Evolutionary conservation across 1,139 yeast genomes (phyloP).

Genomic region (Cylindricascospora bacillispora): DNA sequence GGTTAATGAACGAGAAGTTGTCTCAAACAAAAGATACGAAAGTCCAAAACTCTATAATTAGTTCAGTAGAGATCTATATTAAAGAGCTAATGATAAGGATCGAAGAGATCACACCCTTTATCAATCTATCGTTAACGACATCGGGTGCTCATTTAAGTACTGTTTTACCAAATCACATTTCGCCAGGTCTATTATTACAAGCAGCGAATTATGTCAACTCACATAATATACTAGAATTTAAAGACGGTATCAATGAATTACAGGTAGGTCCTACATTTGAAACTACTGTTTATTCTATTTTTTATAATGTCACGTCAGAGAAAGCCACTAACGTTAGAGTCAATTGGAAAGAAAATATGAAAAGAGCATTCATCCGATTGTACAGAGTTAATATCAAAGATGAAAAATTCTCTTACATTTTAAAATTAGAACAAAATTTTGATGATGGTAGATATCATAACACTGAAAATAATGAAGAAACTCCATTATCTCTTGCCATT

Average conservation of each 20-base stretch:
- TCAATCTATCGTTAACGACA: slow-evolving; percentile 55
- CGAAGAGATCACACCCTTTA: slow-evolving; percentile 58
- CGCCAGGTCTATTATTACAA: slow-evolving; percentile 55
- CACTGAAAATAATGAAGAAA: slow-evolving; percentile 27
- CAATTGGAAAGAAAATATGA: slow-evolving; percentile 66
- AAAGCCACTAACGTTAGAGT: slow-evolving; percentile 29
- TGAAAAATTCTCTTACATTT: slow-evolving; percentile 31
- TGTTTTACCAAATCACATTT: slow-evolving; percentile 39
- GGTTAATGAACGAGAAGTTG: slow-evolving; percentile 20
- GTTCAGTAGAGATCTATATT: slow-evolving; percentile 39
- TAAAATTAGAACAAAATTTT: slow-evolving; percentile 45
- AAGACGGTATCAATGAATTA: slow-evolving; percentile 3
- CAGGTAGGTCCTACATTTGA: slow-evolving; percentile 54
- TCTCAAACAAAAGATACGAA: slow-evolving; percentile 16
- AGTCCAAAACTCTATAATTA: slow-evolving; percentile 33
- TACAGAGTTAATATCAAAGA: slow-evolving; percentile 18
- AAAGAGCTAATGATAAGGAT: slow-evolving; percentile 37
- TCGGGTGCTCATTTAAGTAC: slow-evolving; percentile 55
- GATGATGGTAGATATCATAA: slow-evolving; percentile 68
- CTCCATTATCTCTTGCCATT: slow-evolving; percentile 27
- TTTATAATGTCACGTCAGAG: slow-evolving; percentile 34
- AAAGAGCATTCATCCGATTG: slow-evolving; percentile 40
- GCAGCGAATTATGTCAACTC: slow-evolving; percentile 39
- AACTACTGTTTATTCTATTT: slow-evolving; percentile 49
- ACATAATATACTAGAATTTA: neutral